Conservation (phyloP, 306 rosid species). For the Herpetospermum pedunculosum region DNA sequence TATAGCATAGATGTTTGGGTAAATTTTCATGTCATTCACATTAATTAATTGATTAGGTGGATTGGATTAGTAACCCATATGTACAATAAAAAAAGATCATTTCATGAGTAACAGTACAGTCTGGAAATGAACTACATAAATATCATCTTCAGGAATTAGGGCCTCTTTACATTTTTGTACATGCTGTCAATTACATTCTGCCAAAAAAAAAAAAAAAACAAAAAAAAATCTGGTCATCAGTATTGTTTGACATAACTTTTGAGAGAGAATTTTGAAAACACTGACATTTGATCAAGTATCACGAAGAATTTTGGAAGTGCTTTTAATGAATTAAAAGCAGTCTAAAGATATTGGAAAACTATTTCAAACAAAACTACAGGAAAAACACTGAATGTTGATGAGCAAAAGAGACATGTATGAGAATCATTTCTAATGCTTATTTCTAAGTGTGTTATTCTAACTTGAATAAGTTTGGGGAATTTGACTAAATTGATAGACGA, state of each 20-base stretch:
- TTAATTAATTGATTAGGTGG: not conserved
- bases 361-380: not conserved
- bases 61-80: conserved; percentile 1
- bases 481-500: not conserved
- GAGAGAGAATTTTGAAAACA: not conserved
- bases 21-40: not conserved
- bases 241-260: not conserved
- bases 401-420: not conserved
- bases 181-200: conserved; percentile 60
- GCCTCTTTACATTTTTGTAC: conserved; percentile 64
- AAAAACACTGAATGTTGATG: not conserved
- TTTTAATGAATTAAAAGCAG: no score
- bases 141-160: conserved; percentile 24
- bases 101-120: not conserved
- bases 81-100: not conserved
- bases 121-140: not conserved
- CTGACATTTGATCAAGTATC: no score
- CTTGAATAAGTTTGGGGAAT: not conserved
- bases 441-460: conserved; percentile 15
- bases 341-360: no score
- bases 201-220: not conserved
- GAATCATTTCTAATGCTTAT: not conserved
- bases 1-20: not conserved
- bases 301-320: not conserved
- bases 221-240: not conserved